Evolutionary conservation across 1,284 basidiomycete species (phyloP), one percentile per base, ranked within the genome.

Genomic region (Sanghuangporus weigelae): DNA sequence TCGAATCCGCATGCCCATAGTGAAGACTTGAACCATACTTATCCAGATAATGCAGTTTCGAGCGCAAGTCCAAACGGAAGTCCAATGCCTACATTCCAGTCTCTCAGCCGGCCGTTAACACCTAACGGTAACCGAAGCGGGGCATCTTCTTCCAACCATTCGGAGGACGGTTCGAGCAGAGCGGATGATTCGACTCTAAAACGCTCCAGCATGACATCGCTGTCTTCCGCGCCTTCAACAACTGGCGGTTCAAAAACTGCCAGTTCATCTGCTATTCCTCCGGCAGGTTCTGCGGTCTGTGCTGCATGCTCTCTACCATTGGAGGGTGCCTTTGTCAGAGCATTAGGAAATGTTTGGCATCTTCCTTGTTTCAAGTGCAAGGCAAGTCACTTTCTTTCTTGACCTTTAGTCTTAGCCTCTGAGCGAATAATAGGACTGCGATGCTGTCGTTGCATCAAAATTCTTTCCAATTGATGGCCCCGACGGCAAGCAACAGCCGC

Each of bases 301-400:
- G 84, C 86, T 21, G 84, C 89, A 16, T 92, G 89, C 71, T 86
- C 85, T 40, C 85, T 87, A 71, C 75, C 84, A 49, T 89, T 95
- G 89, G 89, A 93, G 63, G 96, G 96, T 12, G 95, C 96, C 66
- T 98, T 98, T 76, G 97, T 99, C 21, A 85, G 97, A 63, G 97
- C 97, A 0, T 81, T 99, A 62, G 92, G 93, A 60, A 91, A 94
- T 7, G 95, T 98, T 42, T 99, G 92, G 74, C 96, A 99, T 75
- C 77, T 98, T 38, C 92, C 95, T 69, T 99, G 96, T 79, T 99
- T 99, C 84, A 92, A 93, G 70, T 99, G 96, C 82, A 85, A 92
- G 83, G 94, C 95, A 69, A 70, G 89, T 78, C 19, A 51, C 44
- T 21, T 19, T 59, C 11, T 39, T 63, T 61, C 60, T 60, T 65